A percentile compares a stretch with the other conserved stretches of the same genome.
Conservation (phyloP, 345 rosid genomes). For the Eucalyptus fibrosa region DNA sequence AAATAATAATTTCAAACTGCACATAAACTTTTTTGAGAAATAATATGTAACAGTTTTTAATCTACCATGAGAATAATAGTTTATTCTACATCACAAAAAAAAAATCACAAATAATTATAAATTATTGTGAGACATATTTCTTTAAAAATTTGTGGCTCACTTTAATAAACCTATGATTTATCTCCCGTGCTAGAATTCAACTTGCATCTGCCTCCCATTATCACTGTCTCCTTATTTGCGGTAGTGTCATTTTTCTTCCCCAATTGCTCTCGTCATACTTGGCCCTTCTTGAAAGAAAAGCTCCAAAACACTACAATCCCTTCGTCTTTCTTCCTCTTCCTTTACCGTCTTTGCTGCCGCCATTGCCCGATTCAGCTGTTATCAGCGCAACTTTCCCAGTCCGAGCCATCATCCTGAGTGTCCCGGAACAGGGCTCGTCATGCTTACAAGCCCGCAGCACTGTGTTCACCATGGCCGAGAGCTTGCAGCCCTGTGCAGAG, state of each 20-base stretch:
- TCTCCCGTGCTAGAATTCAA: not conserved
- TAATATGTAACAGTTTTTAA: no score
- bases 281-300: not conserved
- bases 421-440: not conserved
- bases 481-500: not conserved
- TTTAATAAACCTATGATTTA: not conserved
- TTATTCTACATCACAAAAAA: no score
- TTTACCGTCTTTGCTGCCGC: not conserved
- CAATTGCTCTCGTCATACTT: not conserved
- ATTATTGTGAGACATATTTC: fast-evolving
- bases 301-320: not conserved
- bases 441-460: not conserved
- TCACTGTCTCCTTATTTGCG: not conserved
- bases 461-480: not conserved
- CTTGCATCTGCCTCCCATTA: not conserved
- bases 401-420: not conserved
- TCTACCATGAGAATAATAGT: no score
- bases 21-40: no score
- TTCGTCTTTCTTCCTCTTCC: not conserved
- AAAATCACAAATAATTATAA: no score
- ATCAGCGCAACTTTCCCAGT: not conserved
- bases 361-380: not conserved
- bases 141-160: no score
- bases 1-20: not conserved
- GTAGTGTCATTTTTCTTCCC: not conserved